These are phyloP conservation scores for Jatropha podagrica DNA, from an alignment of 441 rosid genomes.

Conservation along the genomic window DNA sequence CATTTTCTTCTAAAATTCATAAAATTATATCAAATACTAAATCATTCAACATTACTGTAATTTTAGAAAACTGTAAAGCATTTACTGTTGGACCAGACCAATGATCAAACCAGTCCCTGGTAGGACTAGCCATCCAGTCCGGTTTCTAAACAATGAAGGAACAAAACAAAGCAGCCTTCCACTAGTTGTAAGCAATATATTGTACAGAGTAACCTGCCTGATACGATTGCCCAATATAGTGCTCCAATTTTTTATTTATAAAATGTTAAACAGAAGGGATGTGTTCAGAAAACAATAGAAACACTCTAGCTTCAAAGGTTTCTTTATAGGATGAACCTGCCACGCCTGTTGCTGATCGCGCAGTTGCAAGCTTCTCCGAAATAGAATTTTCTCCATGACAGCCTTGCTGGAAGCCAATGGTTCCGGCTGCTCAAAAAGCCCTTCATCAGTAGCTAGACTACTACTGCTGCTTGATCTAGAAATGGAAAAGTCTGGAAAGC, in stretches of 20 bases:
- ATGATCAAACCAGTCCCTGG: not conserved
- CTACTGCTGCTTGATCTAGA: conserved; percentile 63
- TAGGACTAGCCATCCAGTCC: not conserved
- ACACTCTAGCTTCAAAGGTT: conserved; percentile 14
- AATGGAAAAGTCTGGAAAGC: conserved; percentile 41
- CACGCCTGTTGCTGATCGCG: conserved; percentile 64
- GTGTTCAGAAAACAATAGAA: conserved; percentile 2
- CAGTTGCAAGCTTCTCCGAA: conserved; percentile 59
- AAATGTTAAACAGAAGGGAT: not conserved
- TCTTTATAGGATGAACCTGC: conserved; percentile 59
- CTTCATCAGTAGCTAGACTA: conserved; percentile 65
- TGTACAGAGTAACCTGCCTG: not conserved
- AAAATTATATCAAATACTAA: not conserved
- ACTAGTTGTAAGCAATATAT: not conserved
- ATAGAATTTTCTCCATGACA: conserved; percentile 51
- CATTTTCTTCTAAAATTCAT: not conserved
- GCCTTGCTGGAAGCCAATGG: conserved; percentile 47
- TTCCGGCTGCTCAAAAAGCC: conserved; percentile 70
- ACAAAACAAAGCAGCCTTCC: conserved; percentile 2
- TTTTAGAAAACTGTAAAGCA: not conserved
- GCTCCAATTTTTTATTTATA: not conserved
- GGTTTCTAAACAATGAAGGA: not conserved
- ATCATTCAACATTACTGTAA: not conserved
- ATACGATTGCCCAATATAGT: not conserved
- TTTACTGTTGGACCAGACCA: not conserved